Evolutionary conservation across 306 rosid genomes (phyloP), one percentile per base, ranked within the genome.

Genomic region (Quercus rubra): DNA sequence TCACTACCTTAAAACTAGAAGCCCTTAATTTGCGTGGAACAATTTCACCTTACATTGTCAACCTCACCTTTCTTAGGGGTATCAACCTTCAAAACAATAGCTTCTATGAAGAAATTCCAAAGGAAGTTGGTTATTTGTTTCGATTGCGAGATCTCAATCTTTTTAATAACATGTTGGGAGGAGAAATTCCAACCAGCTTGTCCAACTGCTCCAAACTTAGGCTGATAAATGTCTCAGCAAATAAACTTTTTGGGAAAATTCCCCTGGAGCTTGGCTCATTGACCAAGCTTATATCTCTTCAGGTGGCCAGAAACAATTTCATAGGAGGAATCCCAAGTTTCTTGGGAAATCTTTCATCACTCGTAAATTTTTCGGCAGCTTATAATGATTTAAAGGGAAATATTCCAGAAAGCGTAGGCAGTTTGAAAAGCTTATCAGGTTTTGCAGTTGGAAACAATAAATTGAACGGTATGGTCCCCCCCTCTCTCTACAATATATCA

Each of bases 331-430:
- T 81, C 14, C 80, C 86, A 74, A 1, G 69, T 5, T 68, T 70
- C 1, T 3, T 77, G 2, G 74, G 82, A 14, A 78, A 85, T 74
- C 21, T 85, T 21, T 70, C 85, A 3, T 51, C 38, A 3, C 72
- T 78, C 0, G 0, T 1, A 1, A 0, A 0, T 77, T 62, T 78
- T 21, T 0, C 4, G 0, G 0, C 35, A 1, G 1, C 3, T 0
- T 3, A 11, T 11, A 78, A 81, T 10, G 14, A 78, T 2, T 71
- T 84, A 25, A 46, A 5, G 7, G 87, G 84, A 7, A 68, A 18
- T 9, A 49, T 80, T 19, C 83, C 88, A 3, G 35, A 41, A 17
- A 51, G 63, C 5, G 13, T 23, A 23, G 23, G 23, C 23, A 23
- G 23, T 23, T 23, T 23, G 23, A 23, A 23, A 23, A 23, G 23